phyloP scores from a whole-genome alignment of 495 filamentous ascomycete species.

The Hypoxylon trugodes region DNA sequence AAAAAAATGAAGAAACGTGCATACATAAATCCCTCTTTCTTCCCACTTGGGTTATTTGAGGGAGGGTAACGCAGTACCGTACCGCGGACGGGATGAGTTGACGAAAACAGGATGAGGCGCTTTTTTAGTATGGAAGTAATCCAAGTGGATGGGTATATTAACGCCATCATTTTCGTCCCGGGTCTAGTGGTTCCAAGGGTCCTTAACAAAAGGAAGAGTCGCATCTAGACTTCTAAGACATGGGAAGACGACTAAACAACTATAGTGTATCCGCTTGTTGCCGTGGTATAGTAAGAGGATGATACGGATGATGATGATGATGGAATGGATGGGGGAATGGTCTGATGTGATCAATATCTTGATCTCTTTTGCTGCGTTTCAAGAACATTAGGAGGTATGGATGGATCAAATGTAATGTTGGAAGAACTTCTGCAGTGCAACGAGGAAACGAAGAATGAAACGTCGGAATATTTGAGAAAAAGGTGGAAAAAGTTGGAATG shows the following conservation, averaged over 20 bases:
- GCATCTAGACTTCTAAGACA: conserved; percentile 9
- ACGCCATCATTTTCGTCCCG: conserved; percentile 25
- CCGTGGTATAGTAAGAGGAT: not conserved
- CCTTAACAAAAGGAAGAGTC: not conserved
- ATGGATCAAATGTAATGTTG: too few relatives aligned
- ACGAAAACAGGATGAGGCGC: conserved; percentile 31
- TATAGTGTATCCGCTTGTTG: not conserved
- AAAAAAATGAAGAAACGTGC: conserved; percentile 8
- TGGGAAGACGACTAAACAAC: not conserved
- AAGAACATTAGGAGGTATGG: conserved; percentile 8
- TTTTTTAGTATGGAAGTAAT: conserved; percentile 31
- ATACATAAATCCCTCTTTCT: conserved; percentile 26
- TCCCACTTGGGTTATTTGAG: conserved; percentile 13
- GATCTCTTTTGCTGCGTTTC: conserved; percentile 12
- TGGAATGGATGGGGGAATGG: too few relatives aligned
- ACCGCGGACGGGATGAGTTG: conserved; percentile 23
- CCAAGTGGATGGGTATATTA: conserved; percentile 44
- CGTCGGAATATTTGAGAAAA: conserved; percentile 23
- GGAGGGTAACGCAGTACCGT: conserved; percentile 17
- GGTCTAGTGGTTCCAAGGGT: conserved; percentile 29
- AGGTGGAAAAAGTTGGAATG: not conserved
- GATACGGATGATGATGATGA: not conserved
- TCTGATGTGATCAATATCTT: too few relatives aligned
- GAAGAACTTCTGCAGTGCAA: conserved; percentile 12
- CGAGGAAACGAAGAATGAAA: conserved; percentile 12